Base-by-base conservation (phyloP, 371 early-diverging fungal genomes). In the Apophysomyces trapeziformis region DNA sequence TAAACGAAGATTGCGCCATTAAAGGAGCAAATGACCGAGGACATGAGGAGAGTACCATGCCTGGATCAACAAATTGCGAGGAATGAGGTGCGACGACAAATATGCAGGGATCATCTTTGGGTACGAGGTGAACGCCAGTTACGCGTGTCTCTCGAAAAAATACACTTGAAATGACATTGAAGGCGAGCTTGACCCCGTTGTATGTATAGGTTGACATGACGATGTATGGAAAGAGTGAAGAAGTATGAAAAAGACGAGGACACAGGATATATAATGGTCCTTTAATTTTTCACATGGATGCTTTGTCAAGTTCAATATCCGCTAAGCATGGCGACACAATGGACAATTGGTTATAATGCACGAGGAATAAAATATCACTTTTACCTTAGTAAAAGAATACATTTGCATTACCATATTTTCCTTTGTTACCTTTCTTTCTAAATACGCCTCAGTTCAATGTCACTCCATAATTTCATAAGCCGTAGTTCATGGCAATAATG, bases 21-120 rank as follows among this genome's bases (percentile, higher is more conserved):
- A 95, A 70, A 62, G 91, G 93, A 38, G 87, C 88, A 57, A 92
- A 87, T 14, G 82, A 68, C 37, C 93, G 87, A 38, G 84, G 84
- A 47, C 86, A 87, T 50, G 88, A 87, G 58, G 82, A 82, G 35
- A 92, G 79, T 13, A 94, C 85, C 75, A 94, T 84, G n/a, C 92
- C 75, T 3, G 93, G 93, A 37, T 57, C 50, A 16, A 76, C 69
- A 76, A 83, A 85, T 75, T 95, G 95, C 75, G 94, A 94, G 43
- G 91, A 90, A 83, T 95, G 95, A 46, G 95, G 95, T 0, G 92
- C 95, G 14, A 87, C 88, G 47, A 92, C 90, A 75, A 95, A 95
- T 44, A 95, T 89, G 62, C 92, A 89, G 5, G 94, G 93, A 12
- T 89, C 92, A 2, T 80, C 80, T 38, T 68, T 66, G 4, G 95